These are phyloP conservation scores for Grosmannia serpens DNA, from an alignment of 2,329 filamentous ascomycete genomes.

Conservation along the genomic window DNA sequence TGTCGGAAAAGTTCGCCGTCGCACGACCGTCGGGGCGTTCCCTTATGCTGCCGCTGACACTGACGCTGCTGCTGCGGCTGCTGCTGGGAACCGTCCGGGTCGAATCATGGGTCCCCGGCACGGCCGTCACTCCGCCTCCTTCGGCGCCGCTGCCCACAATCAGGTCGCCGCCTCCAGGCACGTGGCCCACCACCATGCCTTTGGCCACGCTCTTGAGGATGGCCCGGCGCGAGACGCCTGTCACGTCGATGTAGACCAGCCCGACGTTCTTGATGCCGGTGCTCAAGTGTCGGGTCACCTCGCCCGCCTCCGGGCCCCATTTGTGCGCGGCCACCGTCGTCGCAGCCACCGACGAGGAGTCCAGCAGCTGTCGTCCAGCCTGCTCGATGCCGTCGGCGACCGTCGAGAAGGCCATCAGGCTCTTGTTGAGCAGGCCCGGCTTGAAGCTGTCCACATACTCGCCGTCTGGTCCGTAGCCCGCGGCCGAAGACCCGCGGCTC, in stretches of 20 bases:
- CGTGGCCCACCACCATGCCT: conserved; percentile 83
- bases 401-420: conserved; percentile 90
- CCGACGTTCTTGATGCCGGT: conserved; percentile 93
- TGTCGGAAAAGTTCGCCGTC: conserved; percentile 11
- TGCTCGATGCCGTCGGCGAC: conserved; percentile 90
- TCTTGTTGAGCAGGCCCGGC: conserved; percentile 89
- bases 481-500: conserved; percentile 33
- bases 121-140: conserved; percentile 18
- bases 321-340: conserved; percentile 79
- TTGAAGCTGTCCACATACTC: conserved; percentile 58
- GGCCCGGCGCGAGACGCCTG: conserved; percentile 79
- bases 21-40: conserved; percentile 11
- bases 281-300: conserved; percentile 62
- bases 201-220: conserved; percentile 93
- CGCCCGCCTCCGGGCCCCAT: conserved; percentile 77
- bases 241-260: conserved; percentile 92
- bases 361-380: conserved; percentile 66
- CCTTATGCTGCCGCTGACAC: conserved; percentile 12
- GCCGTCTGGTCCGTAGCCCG: conserved; percentile 60
- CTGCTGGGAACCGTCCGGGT: neutral
- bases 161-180: conserved; percentile 60
- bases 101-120: neutral
- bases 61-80: neutral
- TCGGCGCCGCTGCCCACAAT: conserved; percentile 54
- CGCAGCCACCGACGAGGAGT: conserved; percentile 64